phyloP scores from a whole-genome alignment of 768 basidiomycete genomes.

The Macrolepiota albuminosa region DNA sequence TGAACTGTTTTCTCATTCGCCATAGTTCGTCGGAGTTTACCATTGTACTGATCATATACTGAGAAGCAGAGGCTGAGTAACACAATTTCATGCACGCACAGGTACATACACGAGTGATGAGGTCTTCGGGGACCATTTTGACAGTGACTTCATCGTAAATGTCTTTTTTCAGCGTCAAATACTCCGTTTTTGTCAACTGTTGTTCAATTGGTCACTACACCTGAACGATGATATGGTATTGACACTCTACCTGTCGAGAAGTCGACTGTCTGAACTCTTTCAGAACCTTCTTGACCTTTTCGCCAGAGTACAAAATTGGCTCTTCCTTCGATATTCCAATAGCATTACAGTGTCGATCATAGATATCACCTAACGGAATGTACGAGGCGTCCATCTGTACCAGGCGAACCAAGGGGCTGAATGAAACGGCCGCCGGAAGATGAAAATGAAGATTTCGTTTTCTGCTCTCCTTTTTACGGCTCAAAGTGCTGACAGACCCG shows the following conservation, averaged over 20 bases:
- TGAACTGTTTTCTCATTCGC: constrained; percentile 97
- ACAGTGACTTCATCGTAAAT: constrained; percentile 81
- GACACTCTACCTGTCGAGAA: constrained; percentile 36
- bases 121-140: constrained; percentile 88
- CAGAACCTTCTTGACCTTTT: constrained; percentile 73
- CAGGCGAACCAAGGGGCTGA: constrained; percentile 77
- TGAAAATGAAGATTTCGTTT: constrained; percentile 92
- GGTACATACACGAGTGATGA: constrained; percentile 69
- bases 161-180: constrained; percentile 71
- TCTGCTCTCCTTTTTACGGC: constrained; percentile 86
- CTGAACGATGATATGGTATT: background rate
- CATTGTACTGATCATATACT: constrained; percentile 95
- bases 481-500: constrained; percentile 56
- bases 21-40: constrained; percentile 79
- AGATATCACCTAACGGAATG: constrained; percentile 87
- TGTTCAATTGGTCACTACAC: background rate
- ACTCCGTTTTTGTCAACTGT: constrained; percentile 62
- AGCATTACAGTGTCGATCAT: constrained; percentile 81
- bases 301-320: constrained; percentile 78
- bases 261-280: constrained; percentile 50
- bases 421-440: constrained; percentile 81
- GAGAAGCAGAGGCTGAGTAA: constrained; percentile 1
- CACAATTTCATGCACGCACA: background rate
- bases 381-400: constrained; percentile 92
- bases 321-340: constrained; percentile 80